Conservation (phyloP, 352 stramenopile species). For the Pythium chondricola region DNA sequence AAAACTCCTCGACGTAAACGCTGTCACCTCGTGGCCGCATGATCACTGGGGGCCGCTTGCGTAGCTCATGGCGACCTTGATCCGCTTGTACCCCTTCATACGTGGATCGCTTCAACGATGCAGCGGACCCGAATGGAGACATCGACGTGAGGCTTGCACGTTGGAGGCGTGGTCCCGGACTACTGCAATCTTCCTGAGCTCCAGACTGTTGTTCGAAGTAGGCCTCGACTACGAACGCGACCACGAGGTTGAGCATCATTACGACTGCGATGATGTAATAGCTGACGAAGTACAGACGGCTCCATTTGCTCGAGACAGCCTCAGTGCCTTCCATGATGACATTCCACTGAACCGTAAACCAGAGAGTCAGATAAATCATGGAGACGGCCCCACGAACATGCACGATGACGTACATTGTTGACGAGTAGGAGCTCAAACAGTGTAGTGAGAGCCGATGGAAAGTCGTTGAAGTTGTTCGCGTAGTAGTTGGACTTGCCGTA, state of each 20-base stretch:
- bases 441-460: conserved; percentile 42
- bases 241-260: conserved; percentile 65
- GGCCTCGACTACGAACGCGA: conserved; percentile 60
- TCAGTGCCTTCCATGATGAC: conserved; percentile 61
- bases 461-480: conserved; percentile 80
- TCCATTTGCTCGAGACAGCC: conserved; percentile 44
- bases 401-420: conserved; percentile 45
- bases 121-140: no score
- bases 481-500: conserved; percentile 53
- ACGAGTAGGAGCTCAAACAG: conserved; percentile 76
- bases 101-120: no score
- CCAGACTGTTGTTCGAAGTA: conserved; percentile 52
- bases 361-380: not conserved
- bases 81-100: no score
- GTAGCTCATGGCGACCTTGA: no score
- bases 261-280: conserved; percentile 71
- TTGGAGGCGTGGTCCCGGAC: no score
- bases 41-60: conserved; percentile 14
- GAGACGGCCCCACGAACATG: not conserved
- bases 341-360: conserved; percentile 33
- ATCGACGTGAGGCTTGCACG: no score
- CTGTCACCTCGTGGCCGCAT: conserved; percentile 31
- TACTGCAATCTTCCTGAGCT: no score
- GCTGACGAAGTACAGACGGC: conserved; percentile 60
- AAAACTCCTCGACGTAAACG: conserved; percentile 38